phyloP scores from a whole-genome alignment of 768 basidiomycete genomes.

The Psilocybe cyanescens region DNA sequence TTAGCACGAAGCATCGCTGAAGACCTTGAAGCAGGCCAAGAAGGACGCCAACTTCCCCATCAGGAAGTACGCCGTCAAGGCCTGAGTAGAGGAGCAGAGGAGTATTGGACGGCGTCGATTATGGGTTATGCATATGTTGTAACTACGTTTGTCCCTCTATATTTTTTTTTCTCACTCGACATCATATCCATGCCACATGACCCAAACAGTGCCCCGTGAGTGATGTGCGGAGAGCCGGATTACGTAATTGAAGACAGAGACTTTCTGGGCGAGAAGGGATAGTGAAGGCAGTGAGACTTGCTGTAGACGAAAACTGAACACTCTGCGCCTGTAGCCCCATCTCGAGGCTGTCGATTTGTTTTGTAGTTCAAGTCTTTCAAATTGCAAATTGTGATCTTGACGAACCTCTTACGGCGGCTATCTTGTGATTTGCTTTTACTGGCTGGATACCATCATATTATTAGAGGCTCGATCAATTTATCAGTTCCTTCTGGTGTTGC shows the following conservation, averaged over 20 bases:
- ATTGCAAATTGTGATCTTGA: conserved; percentile 1
- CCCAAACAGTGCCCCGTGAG: not conserved
- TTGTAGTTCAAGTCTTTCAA: not conserved
- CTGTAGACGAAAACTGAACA: not conserved
- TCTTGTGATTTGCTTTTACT: not conserved
- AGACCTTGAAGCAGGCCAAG: conserved; percentile 94
- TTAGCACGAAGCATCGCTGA: conserved; percentile 81
- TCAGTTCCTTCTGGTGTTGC: not conserved
- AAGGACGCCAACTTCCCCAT: conserved; percentile 92
- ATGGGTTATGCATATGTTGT: conserved; percentile 24
- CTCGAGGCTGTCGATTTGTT: not conserved
- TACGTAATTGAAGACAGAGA: conserved; percentile 20
- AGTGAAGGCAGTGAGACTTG: conserved; percentile 11
- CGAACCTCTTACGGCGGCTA: not conserved
- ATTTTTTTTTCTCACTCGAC: conserved; percentile 27
- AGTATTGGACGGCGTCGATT: conserved; percentile 20
- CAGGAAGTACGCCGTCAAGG: conserved; percentile 96
- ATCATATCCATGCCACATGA: conserved; percentile 22
- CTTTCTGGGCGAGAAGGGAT: conserved; percentile 8
- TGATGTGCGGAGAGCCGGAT: conserved; percentile 11
- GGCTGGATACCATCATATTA: conserved; percentile 8
- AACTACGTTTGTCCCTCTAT: conserved; percentile 25
- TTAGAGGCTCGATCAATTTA: not conserved
- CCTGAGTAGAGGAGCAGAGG: conserved; percentile 46
- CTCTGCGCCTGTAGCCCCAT: conserved; percentile 2